These are phyloP conservation scores for Alternaria brassicae DNA, from an alignment of 2,329 filamentous ascomycete species.

Conservation along the genomic window DNA sequence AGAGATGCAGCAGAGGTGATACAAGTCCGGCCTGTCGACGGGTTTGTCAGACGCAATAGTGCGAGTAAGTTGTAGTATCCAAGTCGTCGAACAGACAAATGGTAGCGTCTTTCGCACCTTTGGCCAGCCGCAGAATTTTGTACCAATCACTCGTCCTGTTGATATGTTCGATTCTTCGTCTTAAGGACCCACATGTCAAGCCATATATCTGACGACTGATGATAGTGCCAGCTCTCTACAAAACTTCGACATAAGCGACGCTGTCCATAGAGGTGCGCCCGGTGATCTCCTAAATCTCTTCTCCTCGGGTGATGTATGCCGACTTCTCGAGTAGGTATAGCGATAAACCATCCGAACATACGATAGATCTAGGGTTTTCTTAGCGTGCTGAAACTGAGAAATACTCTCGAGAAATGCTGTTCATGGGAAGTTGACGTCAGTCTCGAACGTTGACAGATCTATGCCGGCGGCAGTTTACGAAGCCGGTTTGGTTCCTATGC, in stretches of 20 bases:
- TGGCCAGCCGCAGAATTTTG: neutral
- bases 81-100: no score
- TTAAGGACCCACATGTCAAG: conserved; percentile 25
- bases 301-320: conserved; percentile 17
- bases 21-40: conserved; percentile 25
- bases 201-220: neutral
- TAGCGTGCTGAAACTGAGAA: neutral
- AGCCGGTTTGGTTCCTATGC: neutral
- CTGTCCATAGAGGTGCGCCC: conserved; percentile 12
- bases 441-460: fast-evolving
- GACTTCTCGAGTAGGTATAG: conserved; percentile 2
- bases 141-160: neutral
- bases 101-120: no score
- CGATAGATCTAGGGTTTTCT: conserved; percentile 8
- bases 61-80: conserved; percentile 15
- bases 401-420: no score
- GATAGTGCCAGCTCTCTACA: neutral
- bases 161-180: conserved; percentile 3
- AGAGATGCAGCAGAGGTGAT: conserved; percentile 17
- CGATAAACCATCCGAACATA: conserved; percentile 21
- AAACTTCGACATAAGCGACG: conserved; percentile 8
- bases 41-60: conserved; percentile 25
- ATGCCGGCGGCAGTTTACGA: neutral
- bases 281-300: conserved; percentile 19
- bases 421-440: neutral